phyloP scores from a whole-genome alignment of 345 rosid species.

The Geranium brycei region DNA sequence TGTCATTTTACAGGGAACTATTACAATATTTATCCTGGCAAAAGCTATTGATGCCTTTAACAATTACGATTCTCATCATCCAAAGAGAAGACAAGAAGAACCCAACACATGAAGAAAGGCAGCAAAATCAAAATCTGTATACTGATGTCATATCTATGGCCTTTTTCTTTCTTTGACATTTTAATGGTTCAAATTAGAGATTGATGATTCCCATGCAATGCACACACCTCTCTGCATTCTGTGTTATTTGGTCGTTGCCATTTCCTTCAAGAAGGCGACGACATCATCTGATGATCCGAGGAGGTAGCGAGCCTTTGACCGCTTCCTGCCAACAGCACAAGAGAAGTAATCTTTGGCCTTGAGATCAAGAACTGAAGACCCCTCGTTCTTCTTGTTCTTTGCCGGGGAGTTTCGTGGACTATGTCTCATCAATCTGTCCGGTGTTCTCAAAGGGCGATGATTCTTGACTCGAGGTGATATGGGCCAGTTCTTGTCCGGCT shows the following conservation, averaged over 20 bases:
- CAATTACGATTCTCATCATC: no score
- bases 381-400: constrained; percentile 18
- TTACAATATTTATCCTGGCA: no score
- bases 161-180: no score
- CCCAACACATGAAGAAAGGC: no score
- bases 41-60: no score
- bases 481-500: constrained; percentile 7
- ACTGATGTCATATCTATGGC: no score
- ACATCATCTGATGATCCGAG: constrained; percentile 34
- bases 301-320: constrained; percentile 36
- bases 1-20: no score
- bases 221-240: no score
- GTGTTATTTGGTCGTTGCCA: constrained; percentile 7
- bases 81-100: no score
- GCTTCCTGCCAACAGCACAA: constrained; percentile 39
- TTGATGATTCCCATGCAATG: no score
- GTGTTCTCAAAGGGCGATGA: constrained; percentile 29
- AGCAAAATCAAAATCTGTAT: no score
- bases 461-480: constrained; percentile 20
- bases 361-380: constrained; percentile 43
- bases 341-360: constrained; percentile 44
- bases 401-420: constrained; percentile 11
- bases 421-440: constrained; percentile 16
- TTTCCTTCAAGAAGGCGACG: constrained; percentile 24
- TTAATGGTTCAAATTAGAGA: no score